phyloP scores from a whole-genome alignment of 352 stramenopile genomes.

The Phytophthora constricta region DNA sequence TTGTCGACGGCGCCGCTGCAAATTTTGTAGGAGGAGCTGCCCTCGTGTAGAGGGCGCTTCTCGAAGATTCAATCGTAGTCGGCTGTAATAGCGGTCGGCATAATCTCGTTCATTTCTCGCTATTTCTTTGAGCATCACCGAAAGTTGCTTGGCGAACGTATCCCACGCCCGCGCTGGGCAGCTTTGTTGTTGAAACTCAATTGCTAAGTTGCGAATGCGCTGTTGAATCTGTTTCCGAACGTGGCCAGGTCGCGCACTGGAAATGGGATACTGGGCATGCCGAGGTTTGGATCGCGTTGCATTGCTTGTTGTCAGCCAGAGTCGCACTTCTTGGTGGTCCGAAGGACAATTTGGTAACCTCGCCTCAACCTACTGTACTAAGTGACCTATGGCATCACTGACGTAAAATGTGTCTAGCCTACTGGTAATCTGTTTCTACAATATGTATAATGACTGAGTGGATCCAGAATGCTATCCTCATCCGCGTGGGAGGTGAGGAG shows the following conservation, averaged over 20 bases:
- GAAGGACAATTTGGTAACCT: background rate
- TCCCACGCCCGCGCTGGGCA: constrained; percentile 8
- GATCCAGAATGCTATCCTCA: constrained; percentile 1
- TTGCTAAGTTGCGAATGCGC: background rate
- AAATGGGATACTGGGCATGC: background rate
- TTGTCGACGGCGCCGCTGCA: too few relatives aligned
- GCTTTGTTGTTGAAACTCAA: background rate
- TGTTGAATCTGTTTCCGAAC: constrained; percentile 4
- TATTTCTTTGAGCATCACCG: background rate
- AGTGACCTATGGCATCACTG: background rate
- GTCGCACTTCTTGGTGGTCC: constrained; percentile 5
- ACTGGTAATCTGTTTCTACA: background rate
- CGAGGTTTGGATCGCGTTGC: background rate
- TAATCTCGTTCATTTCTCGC: background rate
- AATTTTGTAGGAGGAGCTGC: too few relatives aligned
- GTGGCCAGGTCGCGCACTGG: background rate
- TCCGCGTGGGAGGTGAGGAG: background rate
- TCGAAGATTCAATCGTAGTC: background rate
- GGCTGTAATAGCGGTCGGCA: background rate
- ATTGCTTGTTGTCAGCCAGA: background rate
- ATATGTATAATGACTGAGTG: constrained; percentile 4
- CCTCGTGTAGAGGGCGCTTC: too few relatives aligned
- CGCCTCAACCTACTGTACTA: constrained; percentile 3
- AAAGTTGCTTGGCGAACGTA: constrained; percentile 1
- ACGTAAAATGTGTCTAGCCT: constrained; percentile 10